Evolutionary conservation across 2,329 filamentous ascomycete genomes (phyloP).

Genomic region (Alternaria alternata): DNA sequence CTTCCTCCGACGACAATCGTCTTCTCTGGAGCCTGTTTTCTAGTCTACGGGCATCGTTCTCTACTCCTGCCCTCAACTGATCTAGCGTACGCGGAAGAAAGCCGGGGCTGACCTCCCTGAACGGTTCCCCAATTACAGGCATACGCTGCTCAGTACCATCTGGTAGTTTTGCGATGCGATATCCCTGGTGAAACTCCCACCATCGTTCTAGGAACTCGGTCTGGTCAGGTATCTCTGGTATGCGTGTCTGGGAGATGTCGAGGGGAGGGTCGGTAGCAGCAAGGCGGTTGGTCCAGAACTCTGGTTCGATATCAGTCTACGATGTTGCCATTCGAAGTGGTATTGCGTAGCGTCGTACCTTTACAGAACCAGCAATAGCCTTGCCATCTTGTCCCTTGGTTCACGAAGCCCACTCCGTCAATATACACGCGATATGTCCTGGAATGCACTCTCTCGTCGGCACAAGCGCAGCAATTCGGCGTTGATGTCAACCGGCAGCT

Average conservation of each 20-base stretch:
- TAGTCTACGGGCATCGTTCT: constrained; percentile 40
- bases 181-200: constrained; percentile 61
- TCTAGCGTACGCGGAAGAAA: constrained; percentile 57
- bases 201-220: constrained; percentile 56
- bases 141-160: constrained; percentile 57
- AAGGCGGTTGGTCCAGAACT: constrained; percentile 60
- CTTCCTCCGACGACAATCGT: constrained; percentile 34
- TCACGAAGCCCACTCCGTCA: constrained; percentile 60
- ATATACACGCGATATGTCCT: constrained; percentile 57
- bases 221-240: constrained; percentile 59
- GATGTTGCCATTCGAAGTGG: neutral
- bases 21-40: constrained; percentile 41
- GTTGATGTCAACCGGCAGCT: constrained; percentile 54
- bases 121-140: constrained; percentile 58
- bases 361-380: constrained; percentile 62
- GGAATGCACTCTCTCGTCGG: constrained; percentile 53
- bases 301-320: constrained; percentile 32
- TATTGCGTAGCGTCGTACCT: constrained; percentile 27
- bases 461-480: constrained; percentile 52
- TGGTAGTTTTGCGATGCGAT: constrained; percentile 49
- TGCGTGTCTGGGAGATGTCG: constrained; percentile 54
- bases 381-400: constrained; percentile 59
- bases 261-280: constrained; percentile 53
- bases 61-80: constrained; percentile 49
- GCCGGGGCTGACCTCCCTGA: constrained; percentile 57